phyloP scores from a whole-genome alignment of 1,284 basidiomycete genomes.

The Fomitopsis schrenkii region DNA sequence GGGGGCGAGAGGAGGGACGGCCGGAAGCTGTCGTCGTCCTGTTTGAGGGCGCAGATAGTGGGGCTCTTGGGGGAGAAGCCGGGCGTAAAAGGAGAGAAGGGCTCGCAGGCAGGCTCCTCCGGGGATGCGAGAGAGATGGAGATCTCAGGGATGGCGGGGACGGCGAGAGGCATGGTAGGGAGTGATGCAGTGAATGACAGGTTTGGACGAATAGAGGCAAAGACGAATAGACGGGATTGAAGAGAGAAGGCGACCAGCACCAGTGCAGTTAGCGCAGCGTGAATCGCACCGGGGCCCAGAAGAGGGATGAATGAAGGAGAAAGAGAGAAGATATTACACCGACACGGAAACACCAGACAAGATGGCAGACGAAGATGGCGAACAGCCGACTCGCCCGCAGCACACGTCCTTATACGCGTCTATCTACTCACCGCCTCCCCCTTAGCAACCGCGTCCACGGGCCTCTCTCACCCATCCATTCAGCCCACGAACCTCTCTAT shows the following conservation, averaged over 20 bases:
- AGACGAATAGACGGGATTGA: constrained; percentile 12
- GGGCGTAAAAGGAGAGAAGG: constrained; percentile 64
- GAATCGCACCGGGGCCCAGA: constrained; percentile 19
- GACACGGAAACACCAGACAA: constrained; percentile 17
- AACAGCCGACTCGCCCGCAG: constrained; percentile 4
- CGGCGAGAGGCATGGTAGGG: constrained; percentile 40
- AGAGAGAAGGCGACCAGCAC: constrained; percentile 43
- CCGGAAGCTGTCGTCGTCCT: constrained; percentile 48
- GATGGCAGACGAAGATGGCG: constrained; percentile 21
- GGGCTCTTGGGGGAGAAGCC: constrained; percentile 53
- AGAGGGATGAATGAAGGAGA: constrained; percentile 12
- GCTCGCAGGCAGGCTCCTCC: constrained; percentile 44
- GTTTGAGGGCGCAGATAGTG: constrained; percentile 12
- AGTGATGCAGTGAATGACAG: constrained; percentile 17
- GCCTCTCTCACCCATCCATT: background rate
- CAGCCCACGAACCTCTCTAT: background rate
- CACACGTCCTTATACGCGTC: constrained; percentile 1
- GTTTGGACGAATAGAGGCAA: constrained; percentile 6
- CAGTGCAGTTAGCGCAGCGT: constrained; percentile 24
- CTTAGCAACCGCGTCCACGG: constrained; percentile 1
- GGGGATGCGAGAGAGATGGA: constrained; percentile 63
- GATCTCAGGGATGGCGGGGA: constrained; percentile 56
- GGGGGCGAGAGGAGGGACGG: constrained; percentile 57
- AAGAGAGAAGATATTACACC: constrained; percentile 16
- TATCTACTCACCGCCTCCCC: constrained; percentile 1